Evolutionary conservation across 208 protist species (phyloP), one percentile per base, ranked within the genome.

Genomic region (Trypanosoma theileri): DNA sequence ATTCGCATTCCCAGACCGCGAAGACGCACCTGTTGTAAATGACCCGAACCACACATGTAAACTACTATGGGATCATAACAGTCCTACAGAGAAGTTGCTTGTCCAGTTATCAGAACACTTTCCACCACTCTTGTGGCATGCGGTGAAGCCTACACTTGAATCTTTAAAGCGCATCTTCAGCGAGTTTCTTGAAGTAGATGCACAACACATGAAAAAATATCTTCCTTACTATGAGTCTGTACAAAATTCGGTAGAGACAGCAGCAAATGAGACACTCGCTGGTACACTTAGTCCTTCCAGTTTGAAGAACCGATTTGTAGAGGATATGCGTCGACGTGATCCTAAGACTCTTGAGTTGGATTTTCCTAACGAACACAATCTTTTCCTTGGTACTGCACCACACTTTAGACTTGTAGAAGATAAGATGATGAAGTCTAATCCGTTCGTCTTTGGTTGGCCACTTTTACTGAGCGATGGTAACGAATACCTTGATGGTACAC

Each of bases 391-490:
- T 61, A 90, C 88, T 17, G 59, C 78, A 14, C 71, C 89, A 13
- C 86, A 94, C 71, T 94, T 95, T 73, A 82, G 86, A 7, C 59
- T 92, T 12, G 63, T 91, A 14, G 90, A 97, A 71, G 85, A 95
- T 61, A 66, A 69, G 7, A 71, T 95, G 59, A 92, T 96, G 85
- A 95, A 95, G 72, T 82, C 71, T 19, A 98, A 97, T 66, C 80
- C 94, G 0, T 98, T 96, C 75, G 78, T 98, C 17, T 98, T 97
- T 80, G 90, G 89, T 11, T 97, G 91, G 89, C 94, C 94, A 11
- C 61, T 97, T 22, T 59, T 98, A 48, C 72, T 96, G 58, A 93
- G 91, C 58, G 88, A 95, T 55, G 88, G 88, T 16, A 97, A 97
- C 71, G 73, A 88, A 54, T 71, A 91, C 64, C 72, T 94, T 46